Conservation (phyloP, 2,329 filamentous ascomycete species). For the Sarocladium strictum region DNA sequence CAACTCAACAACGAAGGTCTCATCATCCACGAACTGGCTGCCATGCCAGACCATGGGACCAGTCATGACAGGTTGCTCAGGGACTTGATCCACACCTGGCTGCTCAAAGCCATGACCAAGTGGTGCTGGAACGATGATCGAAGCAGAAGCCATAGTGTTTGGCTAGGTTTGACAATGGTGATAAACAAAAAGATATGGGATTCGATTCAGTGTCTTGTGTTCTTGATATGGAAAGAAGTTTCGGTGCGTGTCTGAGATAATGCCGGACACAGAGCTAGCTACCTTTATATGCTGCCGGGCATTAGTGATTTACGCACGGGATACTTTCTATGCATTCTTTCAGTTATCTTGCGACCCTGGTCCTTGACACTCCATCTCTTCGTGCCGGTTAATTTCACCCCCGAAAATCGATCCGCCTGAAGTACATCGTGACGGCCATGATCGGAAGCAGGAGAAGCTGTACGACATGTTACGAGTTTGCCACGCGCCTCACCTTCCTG, state of each 20-base stretch:
- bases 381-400: not conserved
- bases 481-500: not conserved
- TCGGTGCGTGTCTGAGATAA: not conserved
- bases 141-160: constrained; percentile 2
- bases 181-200: not conserved
- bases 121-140: not conserved
- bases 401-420: not conserved
- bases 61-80: not conserved
- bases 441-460: not conserved
- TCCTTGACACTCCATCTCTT: not conserved
- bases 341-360: not conserved
- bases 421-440: not conserved
- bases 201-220: not conserved
- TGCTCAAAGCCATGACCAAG: not conserved
- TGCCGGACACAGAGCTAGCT: not conserved
- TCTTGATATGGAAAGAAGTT: not conserved
- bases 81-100: not conserved
- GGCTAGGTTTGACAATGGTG: not conserved
- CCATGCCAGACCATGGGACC: constrained; percentile 3
- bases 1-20: not conserved
- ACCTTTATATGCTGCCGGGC: not conserved
- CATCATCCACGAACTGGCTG: not conserved
- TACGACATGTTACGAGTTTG: not conserved
- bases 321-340: not conserved
- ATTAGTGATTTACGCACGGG: not conserved